These are phyloP conservation scores for Zangia roseola DNA, from an alignment of 768 basidiomycete species.

Conservation along the genomic window DNA sequence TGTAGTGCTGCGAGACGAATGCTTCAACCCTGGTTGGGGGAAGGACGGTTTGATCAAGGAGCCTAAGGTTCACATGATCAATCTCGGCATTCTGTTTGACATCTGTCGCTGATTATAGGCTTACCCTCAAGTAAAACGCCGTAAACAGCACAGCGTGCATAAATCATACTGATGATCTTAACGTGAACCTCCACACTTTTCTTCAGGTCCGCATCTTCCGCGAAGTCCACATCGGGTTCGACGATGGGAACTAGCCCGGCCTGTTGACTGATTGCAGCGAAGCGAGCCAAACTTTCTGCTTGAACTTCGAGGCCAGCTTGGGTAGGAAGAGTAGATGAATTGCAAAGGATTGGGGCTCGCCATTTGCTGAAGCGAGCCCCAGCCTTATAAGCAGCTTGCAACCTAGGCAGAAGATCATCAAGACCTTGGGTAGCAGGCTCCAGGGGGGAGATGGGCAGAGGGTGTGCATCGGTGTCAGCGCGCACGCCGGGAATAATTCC, in stretches of 20 bases:
- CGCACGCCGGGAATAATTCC: slow-evolving; percentile 51
- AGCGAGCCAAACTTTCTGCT: slow-evolving; percentile 47
- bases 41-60: slow-evolving; percentile 53
- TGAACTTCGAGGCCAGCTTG: slow-evolving; percentile 43
- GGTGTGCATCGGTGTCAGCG: slow-evolving; percentile 48
- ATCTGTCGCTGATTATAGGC: background rate
- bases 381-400: slow-evolving; percentile 42
- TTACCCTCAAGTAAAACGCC: slow-evolving; percentile 50
- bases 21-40: slow-evolving; percentile 47
- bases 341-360: slow-evolving; percentile 49
- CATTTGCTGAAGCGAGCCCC: slow-evolving; percentile 53
- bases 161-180: slow-evolving; percentile 45
- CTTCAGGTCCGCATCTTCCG: slow-evolving; percentile 44
- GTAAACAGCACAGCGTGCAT: slow-evolving; percentile 43
- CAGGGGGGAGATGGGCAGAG: slow-evolving; percentile 41
- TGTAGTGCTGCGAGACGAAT: slow-evolving; percentile 36
- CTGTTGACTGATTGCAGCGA: slow-evolving; percentile 50
- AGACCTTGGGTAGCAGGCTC: slow-evolving; percentile 53
- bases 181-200: slow-evolving; percentile 48
- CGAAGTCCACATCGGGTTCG: slow-evolving; percentile 53
- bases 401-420: slow-evolving; percentile 42
- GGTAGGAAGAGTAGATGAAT: slow-evolving; percentile 39
- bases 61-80: slow-evolving; percentile 28
- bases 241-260: slow-evolving; percentile 53
- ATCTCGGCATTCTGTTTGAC: background rate